Evolutionary conservation across 495 filamentous ascomycete genomes (phyloP), one percentile per base, ranked within the genome.

Genomic region (Stereocaulon alpinum): DNA sequence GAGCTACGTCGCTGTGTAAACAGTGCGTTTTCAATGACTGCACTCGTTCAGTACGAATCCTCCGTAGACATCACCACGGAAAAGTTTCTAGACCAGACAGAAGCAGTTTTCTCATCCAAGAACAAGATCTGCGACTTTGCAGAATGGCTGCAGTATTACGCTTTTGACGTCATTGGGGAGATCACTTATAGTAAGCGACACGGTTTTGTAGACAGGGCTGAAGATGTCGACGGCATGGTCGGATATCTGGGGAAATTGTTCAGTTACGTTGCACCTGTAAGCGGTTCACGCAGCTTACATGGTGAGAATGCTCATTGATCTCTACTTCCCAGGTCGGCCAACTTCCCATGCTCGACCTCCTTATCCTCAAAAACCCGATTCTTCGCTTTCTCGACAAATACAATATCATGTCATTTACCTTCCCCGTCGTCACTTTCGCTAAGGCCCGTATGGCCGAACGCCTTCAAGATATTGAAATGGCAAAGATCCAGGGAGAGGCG

Each of bases 101-200:
- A 72, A 61, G 66, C 76, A 3, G 68, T 85, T 14, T 88, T 83
- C 63, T 79, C 76, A 27, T 69, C 74, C 6, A 66, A 71, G 30
- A 70, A 69, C 15, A 45, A 63, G 27, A 60, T 67, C 4, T 89
- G 86, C 64, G 77, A 88, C 62, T 85, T 93, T 60, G 79, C 79
- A 0, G 71, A 79, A 34, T 92, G 89, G 89, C 70, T 90, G 22
- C 87, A 92, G 65, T 91, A 82, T 66, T 90, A 84, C 66, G 86
- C 86, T 4, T 91, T 89, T 64, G 88, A 93, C 64, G 86, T 89
- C 41, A 71, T 87, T 72, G 70, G 86, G 72, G 76, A 71, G 66
- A 77, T 87, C 20, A 84, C 83, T 1, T 88, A 84, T 63, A 80
- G 77, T 57, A 74, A 82, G 24, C 75, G 74, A 10, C 83, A 85